Evolutionary conservation across 2,329 filamentous ascomycete genomes (phyloP).

Genomic region (Leptographium wingfieldii): DNA sequence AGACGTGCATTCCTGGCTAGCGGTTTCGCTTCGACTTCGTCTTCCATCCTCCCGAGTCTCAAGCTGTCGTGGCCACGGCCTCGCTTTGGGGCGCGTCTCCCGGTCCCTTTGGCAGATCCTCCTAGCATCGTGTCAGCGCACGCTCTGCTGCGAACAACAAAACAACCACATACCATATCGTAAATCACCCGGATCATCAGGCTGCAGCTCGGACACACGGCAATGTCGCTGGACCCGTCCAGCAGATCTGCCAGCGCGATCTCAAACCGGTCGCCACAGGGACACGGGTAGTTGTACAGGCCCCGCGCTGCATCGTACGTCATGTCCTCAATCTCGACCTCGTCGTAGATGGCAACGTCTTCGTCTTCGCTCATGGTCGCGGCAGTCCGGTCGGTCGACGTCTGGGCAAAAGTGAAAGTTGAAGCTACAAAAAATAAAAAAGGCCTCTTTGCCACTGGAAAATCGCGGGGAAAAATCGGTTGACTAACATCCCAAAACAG

Average conservation of each 20-base stretch:
- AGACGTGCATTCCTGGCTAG: background rate
- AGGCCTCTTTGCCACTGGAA: background rate
- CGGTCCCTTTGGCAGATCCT: constrained; percentile 3
- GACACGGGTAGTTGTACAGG: constrained; percentile 92
- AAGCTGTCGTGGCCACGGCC: constrained; percentile 1
- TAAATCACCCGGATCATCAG: constrained; percentile 94
- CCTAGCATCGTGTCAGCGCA: background rate
- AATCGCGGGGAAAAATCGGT: background rate
- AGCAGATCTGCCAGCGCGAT: constrained; percentile 73
- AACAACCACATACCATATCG: constrained; percentile 49
- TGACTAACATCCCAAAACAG: background rate
- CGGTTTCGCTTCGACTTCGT: background rate
- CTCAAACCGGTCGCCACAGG: constrained; percentile 93
- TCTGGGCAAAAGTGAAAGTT: background rate
- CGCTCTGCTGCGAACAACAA: background rate
- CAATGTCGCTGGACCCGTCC: constrained; percentile 76
- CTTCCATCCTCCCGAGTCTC: background rate
- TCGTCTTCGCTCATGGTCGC: constrained; percentile 49
- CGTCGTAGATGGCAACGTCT: constrained; percentile 71
- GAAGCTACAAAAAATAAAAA: background rate
- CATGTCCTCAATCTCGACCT: constrained; percentile 99
- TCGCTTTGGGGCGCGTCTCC: constrained; percentile 1
- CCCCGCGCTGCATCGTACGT: constrained; percentile 71
- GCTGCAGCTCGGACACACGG: constrained; percentile 94
- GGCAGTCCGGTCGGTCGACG: background rate